phyloP scores from a whole-genome alignment of 768 basidiomycete genomes.

The Agrocybe pediades region DNA sequence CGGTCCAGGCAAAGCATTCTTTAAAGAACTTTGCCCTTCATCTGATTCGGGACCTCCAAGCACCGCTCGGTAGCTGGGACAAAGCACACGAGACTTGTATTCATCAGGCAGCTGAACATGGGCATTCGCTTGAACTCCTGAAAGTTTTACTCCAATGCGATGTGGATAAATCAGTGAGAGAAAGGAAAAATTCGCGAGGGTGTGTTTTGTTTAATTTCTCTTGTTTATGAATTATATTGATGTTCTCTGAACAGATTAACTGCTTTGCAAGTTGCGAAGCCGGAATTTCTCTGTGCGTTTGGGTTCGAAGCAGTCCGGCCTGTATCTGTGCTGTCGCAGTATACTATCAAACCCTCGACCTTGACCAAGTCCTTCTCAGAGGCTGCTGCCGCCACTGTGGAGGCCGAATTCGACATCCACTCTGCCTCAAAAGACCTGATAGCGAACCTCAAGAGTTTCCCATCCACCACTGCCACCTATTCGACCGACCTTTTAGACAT shows the following conservation, averaged over 20 bases:
- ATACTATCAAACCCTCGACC: slow-evolving; percentile 51
- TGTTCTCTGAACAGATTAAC: slow-evolving; percentile 47
- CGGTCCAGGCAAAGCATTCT: slow-evolving; percentile 35
- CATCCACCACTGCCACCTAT: slow-evolving; percentile 58
- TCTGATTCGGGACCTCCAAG: slow-evolving; percentile 68
- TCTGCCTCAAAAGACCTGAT: too few relatives aligned
- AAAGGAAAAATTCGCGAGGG: slow-evolving; percentile 73
- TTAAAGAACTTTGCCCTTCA: slow-evolving; percentile 65
- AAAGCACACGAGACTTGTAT: slow-evolving; percentile 75
- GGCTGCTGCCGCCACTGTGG: slow-evolving; percentile 41
- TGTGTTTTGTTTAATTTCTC: slow-evolving; percentile 32
- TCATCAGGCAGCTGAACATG: slow-evolving; percentile 78
- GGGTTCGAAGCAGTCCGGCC: slow-evolving; percentile 54
- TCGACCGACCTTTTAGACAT: slow-evolving; percentile 49
- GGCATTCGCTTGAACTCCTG: slow-evolving; percentile 63
- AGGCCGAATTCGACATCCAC: too few relatives aligned
- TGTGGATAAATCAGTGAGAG: slow-evolving; percentile 50
- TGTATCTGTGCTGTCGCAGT: slow-evolving; percentile 54
- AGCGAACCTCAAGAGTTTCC: slow-evolving; percentile 45
- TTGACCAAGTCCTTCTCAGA: slow-evolving; percentile 50
- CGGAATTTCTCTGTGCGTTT: slow-evolving; percentile 67
- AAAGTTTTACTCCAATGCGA: slow-evolving; percentile 69
- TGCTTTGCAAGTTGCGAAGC: slow-evolving; percentile 65
- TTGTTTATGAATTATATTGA: slow-evolving; percentile 5
- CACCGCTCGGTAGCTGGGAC: slow-evolving; percentile 68